A percentile compares a stretch with the other conserved stretches of the same genome.
These are phyloP conservation scores for Pseudogymnoascus sp. DNA, from an alignment of 2,329 filamentous ascomycete genomes.

Conservation along the genomic window DNA sequence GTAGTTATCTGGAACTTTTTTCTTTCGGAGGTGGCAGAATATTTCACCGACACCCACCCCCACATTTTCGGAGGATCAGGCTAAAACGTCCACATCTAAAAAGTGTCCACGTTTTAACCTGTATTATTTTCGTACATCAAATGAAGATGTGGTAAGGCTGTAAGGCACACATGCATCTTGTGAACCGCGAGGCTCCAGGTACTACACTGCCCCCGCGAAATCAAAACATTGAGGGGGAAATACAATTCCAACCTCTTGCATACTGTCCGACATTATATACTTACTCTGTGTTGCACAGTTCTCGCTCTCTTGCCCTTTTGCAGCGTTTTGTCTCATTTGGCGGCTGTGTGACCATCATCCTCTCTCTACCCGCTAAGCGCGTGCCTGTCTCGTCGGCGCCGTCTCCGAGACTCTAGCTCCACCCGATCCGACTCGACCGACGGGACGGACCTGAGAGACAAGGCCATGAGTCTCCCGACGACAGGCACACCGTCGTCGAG, in stretches of 20 bases:
- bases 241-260: not conserved
- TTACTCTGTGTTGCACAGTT: not conserved
- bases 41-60: not conserved
- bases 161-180: not conserved
- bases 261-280: not conserved
- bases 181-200: not conserved
- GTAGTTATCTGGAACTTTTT: constrained; percentile 8
- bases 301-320: not conserved
- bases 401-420: not conserved
- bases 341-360: not conserved
- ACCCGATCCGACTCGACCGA: not conserved
- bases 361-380: not conserved
- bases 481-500: not conserved
- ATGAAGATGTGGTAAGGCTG: not conserved
- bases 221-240: not conserved
- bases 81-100: not conserved
- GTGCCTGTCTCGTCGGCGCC: not conserved
- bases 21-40: constrained; percentile 6
- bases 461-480: constrained; percentile 2
- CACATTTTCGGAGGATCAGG: not conserved
- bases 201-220: not conserved
- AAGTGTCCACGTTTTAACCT: not conserved
- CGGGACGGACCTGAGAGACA: not conserved
- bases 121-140: too few species aligned
- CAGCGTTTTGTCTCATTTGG: not conserved